Conservation (phyloP, 2,329 filamentous ascomycete genomes). For the Botrytis squamosa region DNA sequence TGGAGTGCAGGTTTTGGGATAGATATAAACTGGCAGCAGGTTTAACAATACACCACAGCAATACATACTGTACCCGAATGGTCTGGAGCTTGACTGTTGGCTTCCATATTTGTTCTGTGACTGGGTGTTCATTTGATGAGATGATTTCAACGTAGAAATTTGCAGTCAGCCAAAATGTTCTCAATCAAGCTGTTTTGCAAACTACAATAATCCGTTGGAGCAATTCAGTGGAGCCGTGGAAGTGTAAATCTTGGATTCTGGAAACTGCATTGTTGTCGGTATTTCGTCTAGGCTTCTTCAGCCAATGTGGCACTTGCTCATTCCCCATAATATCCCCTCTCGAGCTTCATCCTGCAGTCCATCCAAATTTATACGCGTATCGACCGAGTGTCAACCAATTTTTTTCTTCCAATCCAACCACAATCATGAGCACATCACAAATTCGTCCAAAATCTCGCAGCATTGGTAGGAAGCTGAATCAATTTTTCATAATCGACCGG, state of each 20-base stretch:
- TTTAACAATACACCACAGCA: neutral
- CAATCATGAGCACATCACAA: conserved; percentile 12
- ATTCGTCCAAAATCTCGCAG: neutral
- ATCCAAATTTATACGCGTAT: neutral
- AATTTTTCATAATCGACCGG: conserved; percentile 21
- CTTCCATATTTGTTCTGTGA: neutral
- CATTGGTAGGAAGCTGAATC: conserved; percentile 22
- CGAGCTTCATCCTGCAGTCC: neutral
- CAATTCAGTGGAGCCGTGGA: neutral
- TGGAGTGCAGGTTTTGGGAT: conserved; percentile 1
- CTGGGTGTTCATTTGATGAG: neutral
- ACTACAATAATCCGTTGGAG: neutral
- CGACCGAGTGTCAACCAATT: neutral
- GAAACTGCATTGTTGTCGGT: neutral
- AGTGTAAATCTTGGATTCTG: neutral
- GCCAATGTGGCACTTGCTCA: neutral
- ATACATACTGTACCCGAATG: neutral
- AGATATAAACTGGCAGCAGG: neutral
- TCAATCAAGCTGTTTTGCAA: neutral
- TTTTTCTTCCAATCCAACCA: neutral
- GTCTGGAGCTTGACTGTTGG: neutral
- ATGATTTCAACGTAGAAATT: neutral
- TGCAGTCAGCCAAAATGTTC: neutral
- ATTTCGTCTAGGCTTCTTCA: neutral
- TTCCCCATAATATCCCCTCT: neutral